Conservation (phyloP, 441 rosid genomes). For the Isatis lusitanica region DNA sequence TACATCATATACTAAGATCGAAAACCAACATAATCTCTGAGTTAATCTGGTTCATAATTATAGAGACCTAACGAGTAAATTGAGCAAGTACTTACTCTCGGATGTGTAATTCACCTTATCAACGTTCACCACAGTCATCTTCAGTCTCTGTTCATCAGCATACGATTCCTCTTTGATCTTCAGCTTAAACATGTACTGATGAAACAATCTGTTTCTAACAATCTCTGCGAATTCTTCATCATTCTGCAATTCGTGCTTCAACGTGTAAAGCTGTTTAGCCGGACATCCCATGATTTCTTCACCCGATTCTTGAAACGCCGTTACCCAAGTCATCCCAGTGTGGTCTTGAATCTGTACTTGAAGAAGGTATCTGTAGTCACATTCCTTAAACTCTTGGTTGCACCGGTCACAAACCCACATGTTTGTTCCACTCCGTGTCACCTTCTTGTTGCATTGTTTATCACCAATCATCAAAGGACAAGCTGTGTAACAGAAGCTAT, state of each 20-base stretch:
- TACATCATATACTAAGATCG: neutral
- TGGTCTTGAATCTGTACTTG: constrained; percentile 91
- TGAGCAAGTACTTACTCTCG: constrained; percentile 64
- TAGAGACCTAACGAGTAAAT: constrained; percentile 37
- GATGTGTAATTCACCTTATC: constrained; percentile 60
- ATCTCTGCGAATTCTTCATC: constrained; percentile 59
- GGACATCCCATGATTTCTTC: constrained; percentile 80
- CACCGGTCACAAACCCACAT: constrained; percentile 86
- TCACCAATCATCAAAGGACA: constrained; percentile 92
- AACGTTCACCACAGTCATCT: constrained; percentile 69
- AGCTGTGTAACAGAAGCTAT: constrained; percentile 81
- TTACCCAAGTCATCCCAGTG: constrained; percentile 78
- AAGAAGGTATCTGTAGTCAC: constrained; percentile 84
- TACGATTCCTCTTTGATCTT: constrained; percentile 88
- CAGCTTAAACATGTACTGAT: constrained; percentile 59
- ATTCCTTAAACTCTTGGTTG: constrained; percentile 81
- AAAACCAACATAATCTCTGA: neutral
- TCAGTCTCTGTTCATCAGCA: constrained; percentile 78
- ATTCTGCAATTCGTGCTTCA: constrained; percentile 64
- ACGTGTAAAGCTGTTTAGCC: constrained; percentile 62
- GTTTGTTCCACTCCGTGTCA: constrained; percentile 49
- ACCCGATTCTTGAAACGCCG: constrained; percentile 86
- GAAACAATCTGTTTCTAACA: constrained; percentile 57
- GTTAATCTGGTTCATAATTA: neutral
- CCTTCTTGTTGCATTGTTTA: constrained; percentile 86